Percentiles rank a stretch among this genome's conserved stretches.
These are phyloP conservation scores for Elongisporangium undulatum DNA, from an alignment of 352 stramenopile species.

Conservation along the genomic window DNA sequence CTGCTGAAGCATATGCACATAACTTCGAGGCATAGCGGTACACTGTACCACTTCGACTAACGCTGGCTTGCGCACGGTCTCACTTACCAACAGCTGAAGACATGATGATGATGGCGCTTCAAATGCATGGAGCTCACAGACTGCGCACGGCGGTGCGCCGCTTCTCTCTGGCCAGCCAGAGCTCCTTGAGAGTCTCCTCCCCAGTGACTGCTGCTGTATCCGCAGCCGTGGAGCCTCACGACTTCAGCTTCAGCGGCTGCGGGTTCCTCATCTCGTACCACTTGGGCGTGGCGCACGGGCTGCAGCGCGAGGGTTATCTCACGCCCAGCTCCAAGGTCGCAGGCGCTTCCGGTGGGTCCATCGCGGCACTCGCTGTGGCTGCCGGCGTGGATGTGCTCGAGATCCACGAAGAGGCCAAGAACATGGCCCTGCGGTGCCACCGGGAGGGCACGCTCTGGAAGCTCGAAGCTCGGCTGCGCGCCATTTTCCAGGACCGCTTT, in stretches of 20 bases:
- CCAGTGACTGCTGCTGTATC: not conserved
- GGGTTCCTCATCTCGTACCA: conserved; percentile 82
- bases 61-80: not conserved
- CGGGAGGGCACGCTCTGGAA: conserved; percentile 57
- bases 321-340: conserved; percentile 47
- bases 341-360: conserved; percentile 66
- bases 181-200: not conserved
- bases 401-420: conserved; percentile 59
- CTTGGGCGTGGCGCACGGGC: conserved; percentile 56
- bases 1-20: not conserved
- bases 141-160: not conserved
- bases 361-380: conserved; percentile 59
- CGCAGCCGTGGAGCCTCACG: conserved; percentile 6
- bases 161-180: not conserved
- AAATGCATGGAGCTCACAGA: not conserved
- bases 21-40: too few relatives aligned
- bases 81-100: not conserved
- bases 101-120: not conserved
- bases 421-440: conserved; percentile 48
- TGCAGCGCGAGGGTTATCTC: conserved; percentile 49
- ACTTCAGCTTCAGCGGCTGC: conserved; percentile 78
- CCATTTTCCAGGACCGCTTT: conserved; percentile 53
- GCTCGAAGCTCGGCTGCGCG: conserved; percentile 53
- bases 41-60: not conserved
- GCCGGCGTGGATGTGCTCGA: conserved; percentile 40